Base-by-base conservation (phyloP, 2,329 filamentous ascomycete species). In the Trichoderma atrobrunneum region DNA sequence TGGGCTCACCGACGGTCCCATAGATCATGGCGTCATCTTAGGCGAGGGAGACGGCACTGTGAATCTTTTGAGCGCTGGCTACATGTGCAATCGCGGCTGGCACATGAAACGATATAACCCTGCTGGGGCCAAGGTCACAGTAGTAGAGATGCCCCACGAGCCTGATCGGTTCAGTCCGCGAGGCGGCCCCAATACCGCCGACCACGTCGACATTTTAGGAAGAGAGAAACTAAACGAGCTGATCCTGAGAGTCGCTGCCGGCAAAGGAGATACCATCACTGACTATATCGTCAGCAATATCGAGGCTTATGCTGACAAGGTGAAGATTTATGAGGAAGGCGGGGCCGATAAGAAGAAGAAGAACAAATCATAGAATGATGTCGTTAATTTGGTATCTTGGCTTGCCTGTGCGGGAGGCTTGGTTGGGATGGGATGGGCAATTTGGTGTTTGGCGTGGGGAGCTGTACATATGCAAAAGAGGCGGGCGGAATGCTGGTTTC, bases 11-110 rank as follows among this genome's bases (percentile, higher is more conserved):
- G 85, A 86, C 67, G 88, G 86, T 18, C 85, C 86, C 3, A 85
- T 90, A 5, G 95, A 99, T 79, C 96, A 93, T 75, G 96, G 96
- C 28, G 94, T 99, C n/a, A 87, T 97, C 39, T 92, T 98, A 87
- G 95, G 95, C 48, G 96, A 98, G 81, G 96, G 96, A 5, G 96
- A 99, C 77, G 96, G 96, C 1, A 99, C 96, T 0, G 96, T 99
- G 56, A 97, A 95, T 75, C 82, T 99, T n/a, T 83, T 99, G 12
- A 97, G 93, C 76, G 90, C 90, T 1, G 96, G 95, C 2, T 99
- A 98, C 80, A 98, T 99, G 96, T 99, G 96, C 81, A 92, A 94
- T 76, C 94, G 92, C 77, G 96, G 96, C 3, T 99, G 96, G 96
- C 90, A 91, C 72, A 92, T 98, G 81, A 94, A 94, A 81, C 88